Base-by-base conservation (phyloP, 1,284 basidiomycete genomes). In the Boletellus dicymbophilus region DNA sequence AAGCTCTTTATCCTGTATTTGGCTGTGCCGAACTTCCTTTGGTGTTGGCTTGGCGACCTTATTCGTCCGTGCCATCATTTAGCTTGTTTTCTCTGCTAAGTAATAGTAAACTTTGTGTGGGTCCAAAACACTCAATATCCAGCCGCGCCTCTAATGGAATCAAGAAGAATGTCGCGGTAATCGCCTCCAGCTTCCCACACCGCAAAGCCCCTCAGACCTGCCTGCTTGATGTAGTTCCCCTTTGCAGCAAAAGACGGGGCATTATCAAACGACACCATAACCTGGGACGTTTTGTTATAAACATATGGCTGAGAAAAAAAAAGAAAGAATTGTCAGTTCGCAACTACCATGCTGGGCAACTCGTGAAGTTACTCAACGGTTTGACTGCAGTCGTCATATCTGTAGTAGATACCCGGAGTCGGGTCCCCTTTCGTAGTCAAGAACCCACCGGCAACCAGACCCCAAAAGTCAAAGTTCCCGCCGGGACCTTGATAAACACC, bases 131-230 rank as follows among this genome's bases (percentile, higher is more conserved):
- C n/a, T n/a, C n/a, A 25, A 16, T 15, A 30, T 22, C 20, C 26
- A 22, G n/a, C n/a, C n/a, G n/a, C n/a, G n/a, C n/a, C n/a, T n/a
- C n/a, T n/a, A n/a, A n/a, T n/a, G n/a, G n/a, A n/a, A n/a, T n/a
- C n/a, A n/a, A 83, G 59, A 26, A 84, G 72, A 39, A 77, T 76
- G 51, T 79, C 69, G 4, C 76, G 51, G 46, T 61, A 77, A 59
- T 84, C 82, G 11, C 80, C 80, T 28, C 74, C 80, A 30, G 77
- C 72, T 58, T 84, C 77, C 79, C 80, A 84, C 67, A 81, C 75
- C 4, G 78, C 67, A 58, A 82, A 84, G 1, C 82, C 82, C 50
- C 69, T 70, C 13, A 84, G 61, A 16, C 74, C 72, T 9, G 57
- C 62, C 9, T 65, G 54, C 51, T 69, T 69, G 59, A 84, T 79